Evolutionary conservation across 2,329 filamentous ascomycete genomes (phyloP), one percentile per base, ranked within the genome.

Genomic region (Aureobasidium sp.): DNA sequence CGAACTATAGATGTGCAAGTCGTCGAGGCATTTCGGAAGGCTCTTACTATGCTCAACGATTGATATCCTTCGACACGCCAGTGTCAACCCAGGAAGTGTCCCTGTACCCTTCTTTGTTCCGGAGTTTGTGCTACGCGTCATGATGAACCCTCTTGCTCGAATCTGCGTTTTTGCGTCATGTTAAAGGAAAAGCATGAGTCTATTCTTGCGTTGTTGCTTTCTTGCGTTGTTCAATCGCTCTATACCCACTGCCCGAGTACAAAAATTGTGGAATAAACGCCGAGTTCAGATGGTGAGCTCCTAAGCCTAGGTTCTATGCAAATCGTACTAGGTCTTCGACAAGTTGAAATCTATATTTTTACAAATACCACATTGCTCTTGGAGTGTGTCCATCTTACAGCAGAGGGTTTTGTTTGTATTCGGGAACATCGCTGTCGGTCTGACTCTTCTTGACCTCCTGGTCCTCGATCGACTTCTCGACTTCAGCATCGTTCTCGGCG

Each of bases 401-500:
- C 62, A 87, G 76, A 63, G 86, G 85, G 76, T 87, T 87, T 55
- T 81, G 80, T 70, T 80, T 79, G 72, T 87, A 87, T 72, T 87
- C 84, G 17, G 83, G 82, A 34, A 81, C 78, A 58, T 79, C 82
- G 67, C 81, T 82, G 65, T 83, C 76, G 22, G 75, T 72, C 14
- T 65, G 47, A 53, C 68, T 67, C 69, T 80, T 80, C 71, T 78
- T 76, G 60, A 76, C 78, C 65, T 78, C 77, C 66, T 80, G 81
- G 68, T 80, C 77, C 68, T 78, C 76, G 37, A 78, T 31, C 45
- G 73, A 64, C 78, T 78, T 77, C 49, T 75, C 73, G 14, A 80
- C 70, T 53, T 74, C 78, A 52, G 82, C 82, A 70, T 93, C 90
- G 70, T 93, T 89, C 71, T 97, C 93, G 6, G 89, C 82, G 61